Conservation (phyloP, 768 basidiomycete genomes). For the Leccinum uliginosum region DNA sequence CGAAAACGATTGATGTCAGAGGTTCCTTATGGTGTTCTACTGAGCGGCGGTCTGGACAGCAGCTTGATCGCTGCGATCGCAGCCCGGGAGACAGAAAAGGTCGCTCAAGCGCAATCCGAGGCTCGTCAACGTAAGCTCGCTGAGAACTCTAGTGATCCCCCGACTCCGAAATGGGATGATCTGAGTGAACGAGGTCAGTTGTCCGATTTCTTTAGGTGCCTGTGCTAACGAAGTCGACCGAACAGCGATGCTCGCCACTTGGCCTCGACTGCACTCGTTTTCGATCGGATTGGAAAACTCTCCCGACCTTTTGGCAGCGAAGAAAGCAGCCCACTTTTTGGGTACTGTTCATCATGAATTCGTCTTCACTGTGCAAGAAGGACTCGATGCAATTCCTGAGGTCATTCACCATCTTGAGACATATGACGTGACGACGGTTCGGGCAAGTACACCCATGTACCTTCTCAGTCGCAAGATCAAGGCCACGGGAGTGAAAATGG, state of each 20-base stretch:
- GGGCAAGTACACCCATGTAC: constrained; percentile 99
- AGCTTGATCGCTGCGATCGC: constrained; percentile 96
- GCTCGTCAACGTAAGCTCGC: constrained; percentile 55
- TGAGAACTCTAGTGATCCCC: constrained; percentile 50
- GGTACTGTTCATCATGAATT: constrained; percentile 98
- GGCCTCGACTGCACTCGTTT: constrained; percentile 98
- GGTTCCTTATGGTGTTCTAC: constrained; percentile 94
- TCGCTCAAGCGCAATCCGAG: constrained; percentile 75
- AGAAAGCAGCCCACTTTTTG: constrained; percentile 88
- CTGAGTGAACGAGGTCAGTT: constrained; percentile 51
- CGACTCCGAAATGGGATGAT: constrained; percentile 46
- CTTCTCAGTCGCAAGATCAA: constrained; percentile 97
- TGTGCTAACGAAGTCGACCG: constrained; percentile 4
- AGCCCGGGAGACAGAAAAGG: constrained; percentile 89
- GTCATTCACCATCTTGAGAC: constrained; percentile 99
- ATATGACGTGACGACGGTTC: constrained; percentile 97
- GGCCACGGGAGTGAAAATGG: constrained; percentile 99
- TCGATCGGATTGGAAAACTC: constrained; percentile 94
- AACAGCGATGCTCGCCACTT: constrained; percentile 70
- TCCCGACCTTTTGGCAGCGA: constrained; percentile 92
- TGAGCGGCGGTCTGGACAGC: constrained; percentile 93
- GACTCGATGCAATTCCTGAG: constrained; percentile 93
- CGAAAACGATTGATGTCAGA: constrained; percentile 98
- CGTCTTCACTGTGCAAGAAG: constrained; percentile 97
- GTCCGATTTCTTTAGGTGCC: neutral